Evolutionary conservation across 495 filamentous ascomycete genomes (phyloP).

Genomic region (Aspergillus funiculosus): DNA sequence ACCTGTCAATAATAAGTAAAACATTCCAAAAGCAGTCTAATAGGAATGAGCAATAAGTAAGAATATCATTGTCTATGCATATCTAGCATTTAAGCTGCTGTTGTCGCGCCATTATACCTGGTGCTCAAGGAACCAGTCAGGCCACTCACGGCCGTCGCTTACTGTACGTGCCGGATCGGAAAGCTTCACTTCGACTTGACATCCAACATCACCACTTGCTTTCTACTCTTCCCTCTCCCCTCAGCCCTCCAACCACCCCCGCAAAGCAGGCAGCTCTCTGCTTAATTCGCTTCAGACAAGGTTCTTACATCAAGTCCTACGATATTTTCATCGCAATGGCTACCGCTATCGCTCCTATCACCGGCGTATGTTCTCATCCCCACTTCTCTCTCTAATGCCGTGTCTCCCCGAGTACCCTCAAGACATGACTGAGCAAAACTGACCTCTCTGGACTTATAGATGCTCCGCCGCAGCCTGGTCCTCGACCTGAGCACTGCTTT

Average conservation of each 20-base stretch:
- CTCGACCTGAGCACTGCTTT: slow-evolving; percentile 72
- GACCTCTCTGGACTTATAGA: slow-evolving; percentile 40
- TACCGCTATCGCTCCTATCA: slow-evolving; percentile 42
- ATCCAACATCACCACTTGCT: slow-evolving; percentile 28
- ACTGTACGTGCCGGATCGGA: slow-evolving; percentile 31
- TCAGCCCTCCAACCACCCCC: slow-evolving; percentile 17
- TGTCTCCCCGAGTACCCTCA: not conserved
- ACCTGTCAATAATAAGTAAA: not conserved
- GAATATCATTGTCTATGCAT: no score
- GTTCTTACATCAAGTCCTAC: slow-evolving; percentile 19
- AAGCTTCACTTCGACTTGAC: slow-evolving; percentile 38
- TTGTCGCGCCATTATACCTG: not conserved
- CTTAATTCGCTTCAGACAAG: slow-evolving; percentile 8
- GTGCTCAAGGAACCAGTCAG: no score
- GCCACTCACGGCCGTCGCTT: slow-evolving; percentile 32
- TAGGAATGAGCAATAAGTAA: no score
- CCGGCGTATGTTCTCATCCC: slow-evolving; percentile 41
- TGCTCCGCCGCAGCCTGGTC: slow-evolving; percentile 67
- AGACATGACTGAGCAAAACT: not conserved
- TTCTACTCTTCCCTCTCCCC: slow-evolving; percentile 25
- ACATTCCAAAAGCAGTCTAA: no score
- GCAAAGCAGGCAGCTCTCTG: slow-evolving; percentile 13
- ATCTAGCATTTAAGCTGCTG: no score
- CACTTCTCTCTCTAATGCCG: not conserved
- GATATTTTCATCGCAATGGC: slow-evolving; percentile 36